Evolutionary conservation across 2,329 filamentous ascomycete genomes (phyloP).

Genomic region (Cladophialophora exuberans): DNA sequence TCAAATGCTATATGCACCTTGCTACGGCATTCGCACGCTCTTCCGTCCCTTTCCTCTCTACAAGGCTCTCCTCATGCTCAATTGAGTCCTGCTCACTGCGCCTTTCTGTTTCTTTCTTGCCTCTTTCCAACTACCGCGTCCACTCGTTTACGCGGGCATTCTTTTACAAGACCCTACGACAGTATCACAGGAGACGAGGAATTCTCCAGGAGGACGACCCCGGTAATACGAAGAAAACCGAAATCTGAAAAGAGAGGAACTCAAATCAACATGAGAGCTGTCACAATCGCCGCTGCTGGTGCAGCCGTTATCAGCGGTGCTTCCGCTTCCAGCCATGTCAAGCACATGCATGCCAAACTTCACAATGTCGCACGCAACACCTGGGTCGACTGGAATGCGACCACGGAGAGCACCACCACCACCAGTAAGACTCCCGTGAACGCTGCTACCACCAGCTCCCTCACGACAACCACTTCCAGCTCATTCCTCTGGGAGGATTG

Average conservation of each 20-base stretch:
- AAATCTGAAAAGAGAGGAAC: conserved; percentile 32
- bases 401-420: conserved; percentile 53
- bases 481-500: conserved; percentile 63
- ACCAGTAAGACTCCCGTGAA: conserved; percentile 63
- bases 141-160: conserved; percentile 77
- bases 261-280: conserved; percentile 71
- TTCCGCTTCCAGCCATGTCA: conserved; percentile 61
- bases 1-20: conserved; percentile 29
- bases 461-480: conserved; percentile 59
- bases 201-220: conserved; percentile 34
- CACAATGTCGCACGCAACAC: conserved; percentile 34
- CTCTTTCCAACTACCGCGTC: conserved; percentile 39
- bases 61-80: conserved; percentile 32
- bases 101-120: conserved; percentile 16
- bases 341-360: conserved; percentile 59
- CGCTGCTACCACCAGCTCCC: conserved; percentile 56
- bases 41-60: conserved; percentile 27
- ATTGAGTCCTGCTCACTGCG: conserved; percentile 27
- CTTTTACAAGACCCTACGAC: conserved; percentile 50
- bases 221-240: conserved; percentile 14
- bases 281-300: conserved; percentile 65
- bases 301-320: conserved; percentile 55
- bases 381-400: conserved; percentile 33
- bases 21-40: conserved; percentile 20
- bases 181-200: conserved; percentile 19